Base-by-base conservation (phyloP, 2,329 filamentous ascomycete species). In the Teratosphaeria destructans region DNA sequence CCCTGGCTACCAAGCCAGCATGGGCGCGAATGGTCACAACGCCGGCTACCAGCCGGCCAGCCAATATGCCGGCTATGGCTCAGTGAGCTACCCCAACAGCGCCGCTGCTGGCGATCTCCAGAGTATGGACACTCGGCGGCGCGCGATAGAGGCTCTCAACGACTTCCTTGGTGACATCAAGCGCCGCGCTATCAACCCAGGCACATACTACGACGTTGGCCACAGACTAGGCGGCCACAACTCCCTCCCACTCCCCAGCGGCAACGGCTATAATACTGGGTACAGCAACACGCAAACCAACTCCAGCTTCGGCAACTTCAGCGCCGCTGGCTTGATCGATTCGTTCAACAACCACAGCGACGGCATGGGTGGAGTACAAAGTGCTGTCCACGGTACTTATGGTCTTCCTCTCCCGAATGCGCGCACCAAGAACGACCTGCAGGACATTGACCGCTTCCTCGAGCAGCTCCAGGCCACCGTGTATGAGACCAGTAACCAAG, bases 401-500 rank as follows among this genome's bases (percentile, higher is more conserved):
- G 90, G 90, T 63, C 81, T 96, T 61, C 90, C 94, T 58, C 85
- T 91, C 10, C 90, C 95, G 79, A 95, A 91, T 68, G 82, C 95
- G 59, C 86, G 93, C 70, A 96, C 92, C 55, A 96, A 97, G 82
- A 91, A 85, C 73, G 94, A 99, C 72, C 81, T 99, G 52, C 79
- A 95, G 72, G 91, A 95, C 73, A 92, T 97, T 70, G 94, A 97
- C 73, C 88, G 91, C 71, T 89, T 97, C 73, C 83, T 99, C 59
- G 91, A 96, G 76, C 90, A 96, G 76, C 93, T 97, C 81, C 92
- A 96, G 76, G 86, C 88, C 64, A 96, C 93, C 54, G 90, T 97
- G 55, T 97, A 97, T 72, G 94, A 97, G 77, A 95, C 87, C 73
- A 86, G 91, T 59, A 71, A 68, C 57, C 87, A 91, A 56, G 87